Percentiles rank a stretch among this genome's conserved stretches.
These are phyloP conservation scores for Solanum clarkiae DNA, from an alignment of 257 asterid species.

Conservation along the genomic window DNA sequence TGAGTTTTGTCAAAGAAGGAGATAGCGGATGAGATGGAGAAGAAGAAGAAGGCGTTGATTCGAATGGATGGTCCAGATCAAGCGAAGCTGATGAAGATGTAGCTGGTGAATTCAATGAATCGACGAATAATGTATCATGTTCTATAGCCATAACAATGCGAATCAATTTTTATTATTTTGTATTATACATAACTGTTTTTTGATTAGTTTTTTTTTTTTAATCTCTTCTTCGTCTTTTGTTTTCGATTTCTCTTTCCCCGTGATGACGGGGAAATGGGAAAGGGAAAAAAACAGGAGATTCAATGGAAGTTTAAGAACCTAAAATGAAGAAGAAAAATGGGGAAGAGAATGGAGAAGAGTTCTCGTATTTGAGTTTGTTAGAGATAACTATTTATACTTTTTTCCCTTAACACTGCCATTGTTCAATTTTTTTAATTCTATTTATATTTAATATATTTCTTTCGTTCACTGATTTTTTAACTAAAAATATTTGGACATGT, in stretches of 20 bases:
- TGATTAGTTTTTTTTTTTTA: neutral
- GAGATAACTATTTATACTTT: neutral
- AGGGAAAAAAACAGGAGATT: neutral
- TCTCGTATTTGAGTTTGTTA: neutral
- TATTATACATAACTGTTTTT: neutral
- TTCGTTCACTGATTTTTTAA: neutral
- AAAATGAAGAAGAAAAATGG: neutral
- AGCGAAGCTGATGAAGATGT: neutral
- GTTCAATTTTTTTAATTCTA: neutral
- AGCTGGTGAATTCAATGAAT: neutral
- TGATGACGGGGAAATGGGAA: neutral
- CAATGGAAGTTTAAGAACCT: neutral
- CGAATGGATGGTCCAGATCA: neutral
- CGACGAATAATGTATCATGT: neutral
- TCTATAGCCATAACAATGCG: neutral
- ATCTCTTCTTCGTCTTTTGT: neutral
- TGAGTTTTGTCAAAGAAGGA: conserved; percentile 19
- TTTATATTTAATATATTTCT: neutral
- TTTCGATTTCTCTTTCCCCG: neutral
- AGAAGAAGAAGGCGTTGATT: neutral
- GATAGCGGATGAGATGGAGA: neutral
- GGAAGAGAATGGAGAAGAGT: neutral
- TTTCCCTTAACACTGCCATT: neutral
- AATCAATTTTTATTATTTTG: no score
- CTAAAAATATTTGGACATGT: neutral